Evolutionary conservation across 164 flowering plant species (phyloP), one percentile per base, ranked within the genome.

Genomic region (Houttuynia cordata): DNA sequence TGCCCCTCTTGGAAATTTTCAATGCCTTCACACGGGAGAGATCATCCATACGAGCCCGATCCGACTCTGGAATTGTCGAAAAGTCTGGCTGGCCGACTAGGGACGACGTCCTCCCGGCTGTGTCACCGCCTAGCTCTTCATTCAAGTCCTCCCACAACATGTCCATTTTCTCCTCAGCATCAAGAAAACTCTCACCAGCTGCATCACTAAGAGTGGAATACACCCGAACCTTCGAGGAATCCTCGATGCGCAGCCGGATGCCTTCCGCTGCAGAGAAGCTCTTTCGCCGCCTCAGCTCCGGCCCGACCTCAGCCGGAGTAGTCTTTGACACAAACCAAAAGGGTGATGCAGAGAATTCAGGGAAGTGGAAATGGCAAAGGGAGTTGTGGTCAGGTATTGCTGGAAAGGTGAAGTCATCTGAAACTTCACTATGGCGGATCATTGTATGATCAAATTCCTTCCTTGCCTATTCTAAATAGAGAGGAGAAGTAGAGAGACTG

Each of bases 141-240:
- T 85, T 80, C 75, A 84, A 75, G 63, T 80, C 69, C 69, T 84
- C 86, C 90, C 90, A 84, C 62, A 85, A 62, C 76, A 75, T 58
- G 58, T 85, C 91, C 91, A 85, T 85, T 72, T 71, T 82, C 51
- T 80, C 85, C 40, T 79, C 83, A n/a, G 62, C 74, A 4, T 64
- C 74, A 13, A 62, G 50, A 30, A 22, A 63, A 20, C 25, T 45
- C 42, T 14, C 66, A 18, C 39, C 23, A 51, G 23, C 40, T 22
- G 42, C 53, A 45, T 51, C 51, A 10, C 24, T 17, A n/a, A 20
- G 57, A 24, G 34, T 51, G 10, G 47, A 13, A 30, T 30, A 51
- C 51, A 42, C 49, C 49, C 49, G 14, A 14, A 7, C 49, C 49
- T 17, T 10, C 49, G 13, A 45, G 21, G 24, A 15, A 10, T 21